Evolutionary conservation across 1,284 basidiomycete species (phyloP).

Genomic region (Tausonia pullulans): DNA sequence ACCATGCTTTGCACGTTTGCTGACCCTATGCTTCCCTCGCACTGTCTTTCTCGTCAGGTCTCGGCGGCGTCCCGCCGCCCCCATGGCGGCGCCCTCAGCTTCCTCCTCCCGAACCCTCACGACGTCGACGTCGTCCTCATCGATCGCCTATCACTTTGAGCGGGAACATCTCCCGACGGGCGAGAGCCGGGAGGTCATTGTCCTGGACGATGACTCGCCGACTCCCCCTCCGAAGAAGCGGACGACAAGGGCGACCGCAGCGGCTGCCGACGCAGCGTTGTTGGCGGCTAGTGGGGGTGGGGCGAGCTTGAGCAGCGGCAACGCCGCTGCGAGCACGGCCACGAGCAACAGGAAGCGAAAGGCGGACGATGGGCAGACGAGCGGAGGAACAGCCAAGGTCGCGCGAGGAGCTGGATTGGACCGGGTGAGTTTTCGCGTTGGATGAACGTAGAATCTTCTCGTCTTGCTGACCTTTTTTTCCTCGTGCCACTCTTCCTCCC

Average conservation of each 20-base stretch:
- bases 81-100: not conserved
- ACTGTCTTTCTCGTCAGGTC: not conserved
- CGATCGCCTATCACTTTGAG: slow-evolving; percentile 10
- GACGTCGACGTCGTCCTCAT: slow-evolving; percentile 15
- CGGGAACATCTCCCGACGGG: slow-evolving; percentile 7
- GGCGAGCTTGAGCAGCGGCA: slow-evolving; percentile 6
- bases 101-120: slow-evolving; percentile 2
- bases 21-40: not conserved
- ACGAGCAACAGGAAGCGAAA: slow-evolving; percentile 26
- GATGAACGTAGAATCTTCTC: not conserved
- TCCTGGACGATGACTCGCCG: slow-evolving; percentile 7
- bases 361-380: slow-evolving; percentile 21
- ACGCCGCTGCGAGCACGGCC: slow-evolving; percentile 15
- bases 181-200: slow-evolving; percentile 4
- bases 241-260: slow-evolving; percentile 27
- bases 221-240: slow-evolving; percentile 28
- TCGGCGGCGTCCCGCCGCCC: not conserved
- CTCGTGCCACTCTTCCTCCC: not conserved
- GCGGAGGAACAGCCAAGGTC: slow-evolving; percentile 1
- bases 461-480: not conserved
- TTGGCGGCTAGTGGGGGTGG: not conserved
- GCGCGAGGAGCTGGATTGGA: not conserved
- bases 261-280: slow-evolving; percentile 23
- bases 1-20: not conserved
- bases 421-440: not conserved